phyloP scores from a whole-genome alignment of 495 filamentous ascomycete genomes.

The Jackrogersella minutella region DNA sequence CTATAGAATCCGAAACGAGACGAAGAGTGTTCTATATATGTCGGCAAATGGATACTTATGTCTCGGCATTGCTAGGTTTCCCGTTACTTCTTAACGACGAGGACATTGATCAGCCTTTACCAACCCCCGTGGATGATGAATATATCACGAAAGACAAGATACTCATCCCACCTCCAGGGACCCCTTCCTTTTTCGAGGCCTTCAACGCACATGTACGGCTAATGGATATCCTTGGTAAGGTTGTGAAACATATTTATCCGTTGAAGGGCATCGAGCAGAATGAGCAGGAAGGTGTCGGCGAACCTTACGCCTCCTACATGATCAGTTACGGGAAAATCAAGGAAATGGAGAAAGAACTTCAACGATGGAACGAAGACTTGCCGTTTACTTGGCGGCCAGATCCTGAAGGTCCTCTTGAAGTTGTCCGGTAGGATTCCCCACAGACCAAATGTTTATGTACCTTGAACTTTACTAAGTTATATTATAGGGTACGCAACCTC shows the following conservation, averaged over 20 bases:
- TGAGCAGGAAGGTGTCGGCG: slow-evolving; percentile 49
- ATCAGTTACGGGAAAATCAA: slow-evolving; percentile 89
- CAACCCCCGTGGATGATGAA: slow-evolving; percentile 87
- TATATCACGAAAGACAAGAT: slow-evolving; percentile 85
- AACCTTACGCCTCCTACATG: slow-evolving; percentile 66
- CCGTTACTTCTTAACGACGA: slow-evolving; percentile 85
- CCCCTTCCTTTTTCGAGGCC: slow-evolving; percentile 77
- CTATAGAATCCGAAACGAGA: slow-evolving; percentile 83
- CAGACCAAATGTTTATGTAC: not conserved
- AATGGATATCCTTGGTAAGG: slow-evolving; percentile 80
- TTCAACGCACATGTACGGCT: slow-evolving; percentile 86
- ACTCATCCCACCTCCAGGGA: slow-evolving; percentile 74
- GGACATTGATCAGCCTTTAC: slow-evolving; percentile 90
- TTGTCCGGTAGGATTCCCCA: slow-evolving; percentile 70
- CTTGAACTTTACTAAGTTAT: slow-evolving; percentile 32
- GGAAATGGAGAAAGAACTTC: slow-evolving; percentile 88
- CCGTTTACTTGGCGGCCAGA: slow-evolving; percentile 78
- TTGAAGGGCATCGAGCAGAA: slow-evolving; percentile 75
- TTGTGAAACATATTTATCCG: slow-evolving; percentile 90
- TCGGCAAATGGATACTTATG: slow-evolving; percentile 93
- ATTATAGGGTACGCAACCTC: slow-evolving; percentile 79
- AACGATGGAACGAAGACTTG: slow-evolving; percentile 82
- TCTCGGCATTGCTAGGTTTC: slow-evolving; percentile 86
- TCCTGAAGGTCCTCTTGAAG: slow-evolving; percentile 72
- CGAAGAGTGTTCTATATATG: slow-evolving; percentile 90